These are phyloP conservation scores for Taphrina confusa DNA, from an alignment of 1,139 yeast species.

Conservation along the genomic window DNA sequence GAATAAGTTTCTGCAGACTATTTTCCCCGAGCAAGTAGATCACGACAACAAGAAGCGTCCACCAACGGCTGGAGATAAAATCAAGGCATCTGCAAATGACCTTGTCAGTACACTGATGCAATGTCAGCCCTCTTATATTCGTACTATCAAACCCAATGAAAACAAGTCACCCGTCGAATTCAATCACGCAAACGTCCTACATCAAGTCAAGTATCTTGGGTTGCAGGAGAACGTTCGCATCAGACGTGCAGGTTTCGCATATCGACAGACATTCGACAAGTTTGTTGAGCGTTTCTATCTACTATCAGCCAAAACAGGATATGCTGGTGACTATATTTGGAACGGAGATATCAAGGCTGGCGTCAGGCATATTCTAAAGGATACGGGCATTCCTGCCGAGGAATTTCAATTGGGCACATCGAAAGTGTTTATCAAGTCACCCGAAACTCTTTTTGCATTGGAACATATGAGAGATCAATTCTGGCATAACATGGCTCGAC, in stretches of 20 bases:
- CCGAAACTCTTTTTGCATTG: conserved; percentile 91
- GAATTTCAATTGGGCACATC: conserved; percentile 93
- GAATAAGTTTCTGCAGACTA: conserved; percentile 62
- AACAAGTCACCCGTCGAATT: conserved; percentile 88
- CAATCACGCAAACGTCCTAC: conserved; percentile 84
- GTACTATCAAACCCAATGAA: conserved; percentile 97
- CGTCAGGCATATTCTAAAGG: conserved; percentile 70
- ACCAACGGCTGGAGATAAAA: conserved; percentile 96
- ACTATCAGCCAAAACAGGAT: conserved; percentile 83
- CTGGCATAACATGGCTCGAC: conserved; percentile 98
- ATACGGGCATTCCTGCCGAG: conserved; percentile 73
- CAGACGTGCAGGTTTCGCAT: conserved; percentile 98
- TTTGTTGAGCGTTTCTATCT: conserved; percentile 95
- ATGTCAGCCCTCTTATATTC: conserved; percentile 90
- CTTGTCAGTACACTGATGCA: conserved; percentile 85
- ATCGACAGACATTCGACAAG: conserved; percentile 93
- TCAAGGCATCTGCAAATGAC: conserved; percentile 85
- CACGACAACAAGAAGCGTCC: conserved; percentile 79
- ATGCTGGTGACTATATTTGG: conserved; percentile 98
- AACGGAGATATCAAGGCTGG: conserved; percentile 83
- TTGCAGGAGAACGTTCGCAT: conserved; percentile 95
- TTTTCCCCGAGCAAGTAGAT: conserved; percentile 80
- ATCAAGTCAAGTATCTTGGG: conserved; percentile 94
- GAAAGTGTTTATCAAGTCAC: conserved; percentile 94
- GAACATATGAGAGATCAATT: conserved; percentile 96